Evolutionary conservation across 2,329 filamentous ascomycete species (phyloP), one percentile per base, ranked within the genome.

Genomic region (Epicoccum sorghinum): DNA sequence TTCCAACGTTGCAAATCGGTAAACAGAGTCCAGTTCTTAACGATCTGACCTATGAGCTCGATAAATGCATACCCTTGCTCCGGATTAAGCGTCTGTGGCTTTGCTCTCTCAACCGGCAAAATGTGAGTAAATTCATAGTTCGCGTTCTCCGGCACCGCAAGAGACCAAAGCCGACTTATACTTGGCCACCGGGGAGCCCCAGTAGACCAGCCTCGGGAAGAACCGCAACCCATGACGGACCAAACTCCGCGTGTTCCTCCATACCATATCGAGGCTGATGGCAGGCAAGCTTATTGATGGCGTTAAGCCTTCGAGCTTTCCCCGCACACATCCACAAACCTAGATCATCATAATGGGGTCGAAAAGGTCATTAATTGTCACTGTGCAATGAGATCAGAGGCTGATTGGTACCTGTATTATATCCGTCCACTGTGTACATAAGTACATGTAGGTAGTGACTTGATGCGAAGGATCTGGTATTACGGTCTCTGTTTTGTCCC

Each of bases 221-320:
- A 33, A 40, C 51, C 40, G 51, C 35, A 29, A 29, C n/a, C 23
- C 43, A 23, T 32, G 32, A 43, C 51, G 51, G 51, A 54, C 51
- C 23, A 44, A 33, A 48, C 33, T 54, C 44, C 51, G 51, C 41
- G 18, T 8, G 13, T 30, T n/a, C 29, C 27, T 38, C 39, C 51
- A 39, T 44, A 29, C 44, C 51, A 48, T 39, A 44, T 48, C 29
- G 35, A 54, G 45, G 45, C 27, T 48, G 40, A 40, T 13, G 40
- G 30, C 29, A 40, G 39, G 39, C 40, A 35, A 49, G 33, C 33
- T 38, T 48, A 8, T 39, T 53, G 33, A 47, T 45, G 45, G 40
- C 51, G 40, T 45, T 48, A 29, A 10, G 30, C 39, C 18, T 45
- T 35, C n/a, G 29, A 45, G 29, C 2, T 41, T 54, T 54, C 51